Evolutionary conservation across 208 protist genomes (phyloP), one percentile per base, ranked within the genome.

Genomic region (Strigomonas culicis): DNA sequence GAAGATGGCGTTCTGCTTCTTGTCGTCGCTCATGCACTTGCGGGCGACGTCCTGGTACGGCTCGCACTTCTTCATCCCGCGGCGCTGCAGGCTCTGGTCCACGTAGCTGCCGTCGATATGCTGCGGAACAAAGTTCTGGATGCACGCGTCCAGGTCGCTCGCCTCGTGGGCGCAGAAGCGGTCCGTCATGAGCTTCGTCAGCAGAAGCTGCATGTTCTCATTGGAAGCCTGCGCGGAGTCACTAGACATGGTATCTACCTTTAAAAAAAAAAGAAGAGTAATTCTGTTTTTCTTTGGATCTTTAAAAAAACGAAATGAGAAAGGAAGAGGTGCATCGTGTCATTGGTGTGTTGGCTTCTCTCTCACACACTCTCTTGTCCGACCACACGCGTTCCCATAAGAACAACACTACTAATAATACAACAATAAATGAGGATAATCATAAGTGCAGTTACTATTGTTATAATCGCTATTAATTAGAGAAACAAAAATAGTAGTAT

Each of bases 111-210:
- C 72, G 50, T 91, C 79, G 43, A 73, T 84, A 28, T 82, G 55
- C 64, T 87, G 79, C 7, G 86, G 89, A 4, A 95, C 82, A 59
- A 79, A 95, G 76, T 95, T 95, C 49, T 91, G 80, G 30, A 93
- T 72, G 64, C 89, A 95, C n/a, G 89, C 89, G 22, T 91, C 82
- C 15, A 93, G 34, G 61, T 95, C 86, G 50, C 74, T 79, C 7
- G 72, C 53, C 79, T 93, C 80, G 17, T 77, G 75, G 1, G 65
- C 59, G 50, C 89, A 95, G 67, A 93, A 95, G 24, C 84, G 78
- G 49, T 89, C 79, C 4, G 80, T 89, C 83, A 95, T 86, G 19
- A 95, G 62, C 77, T 93, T 92, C 25, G 89, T 91, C 25, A 95
- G 77, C 25, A 95, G 79, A 57, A 93, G 64, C 72, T 95, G 80